Evolutionary conservation across 2,329 filamentous ascomycete genomes (phyloP).

Genomic region (Talaromyces sp.): DNA sequence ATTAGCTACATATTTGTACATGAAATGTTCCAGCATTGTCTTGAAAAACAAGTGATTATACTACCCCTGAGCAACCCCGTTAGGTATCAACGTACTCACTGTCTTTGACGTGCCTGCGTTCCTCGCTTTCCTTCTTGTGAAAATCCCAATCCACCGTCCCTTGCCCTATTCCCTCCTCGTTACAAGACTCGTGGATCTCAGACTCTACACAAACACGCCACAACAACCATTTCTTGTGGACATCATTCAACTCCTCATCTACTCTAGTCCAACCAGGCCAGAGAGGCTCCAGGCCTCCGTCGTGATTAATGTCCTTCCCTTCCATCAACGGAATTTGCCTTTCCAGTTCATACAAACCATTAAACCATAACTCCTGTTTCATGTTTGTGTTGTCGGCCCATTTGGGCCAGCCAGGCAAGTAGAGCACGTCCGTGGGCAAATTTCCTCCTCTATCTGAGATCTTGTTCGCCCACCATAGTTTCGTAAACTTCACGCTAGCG

Average conservation of each 20-base stretch:
- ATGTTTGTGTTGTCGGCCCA: not conserved
- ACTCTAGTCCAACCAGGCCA: constrained; percentile 3
- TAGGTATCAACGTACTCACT: too few relatives aligned
- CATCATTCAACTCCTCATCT: not conserved
- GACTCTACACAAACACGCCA: not conserved
- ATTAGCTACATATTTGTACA: not conserved
- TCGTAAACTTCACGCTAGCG: not conserved
- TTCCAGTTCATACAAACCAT: not conserved
- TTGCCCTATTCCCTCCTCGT: not conserved
- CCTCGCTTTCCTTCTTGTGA: too few relatives aligned
- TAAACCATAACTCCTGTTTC: not conserved
- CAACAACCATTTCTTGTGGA: not conserved
- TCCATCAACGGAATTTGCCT: not conserved
- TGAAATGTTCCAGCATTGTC: not conserved
- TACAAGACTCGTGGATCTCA: not conserved
- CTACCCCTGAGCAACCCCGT: too few relatives aligned
- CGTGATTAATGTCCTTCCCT: not conserved
- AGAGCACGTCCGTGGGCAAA: not conserved
- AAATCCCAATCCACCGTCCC: constrained; percentile 1
- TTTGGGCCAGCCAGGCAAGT: not conserved
- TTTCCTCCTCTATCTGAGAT: not conserved
- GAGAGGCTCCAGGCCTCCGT: not conserved
- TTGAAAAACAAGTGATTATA: not conserved
- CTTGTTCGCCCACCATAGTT: not conserved
- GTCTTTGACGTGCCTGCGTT: too few relatives aligned